Evolutionary conservation across 2,329 filamentous ascomycete genomes (phyloP).

Genomic region (Colletotrichum caudatum): DNA sequence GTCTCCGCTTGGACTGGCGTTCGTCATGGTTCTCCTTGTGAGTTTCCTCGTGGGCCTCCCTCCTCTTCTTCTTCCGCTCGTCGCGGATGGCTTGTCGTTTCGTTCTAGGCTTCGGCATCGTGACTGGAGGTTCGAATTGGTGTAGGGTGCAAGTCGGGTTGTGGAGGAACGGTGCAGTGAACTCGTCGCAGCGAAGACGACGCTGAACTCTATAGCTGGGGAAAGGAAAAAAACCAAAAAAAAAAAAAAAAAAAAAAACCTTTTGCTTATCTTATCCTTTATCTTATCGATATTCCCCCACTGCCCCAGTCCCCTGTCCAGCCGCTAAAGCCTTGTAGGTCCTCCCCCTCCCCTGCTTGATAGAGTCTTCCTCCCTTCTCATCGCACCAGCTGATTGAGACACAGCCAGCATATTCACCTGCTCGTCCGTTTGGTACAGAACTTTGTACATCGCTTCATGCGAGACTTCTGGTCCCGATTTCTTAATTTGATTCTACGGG

Average conservation of each 20-base stretch:
- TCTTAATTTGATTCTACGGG: neutral
- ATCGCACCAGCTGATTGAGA: neutral
- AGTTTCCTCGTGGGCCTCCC: constrained; percentile 45
- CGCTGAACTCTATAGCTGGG: neutral
- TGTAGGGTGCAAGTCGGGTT: constrained; percentile 14
- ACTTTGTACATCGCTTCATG: neutral
- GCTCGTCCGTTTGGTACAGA: neutral
- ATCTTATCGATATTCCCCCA: constrained; percentile 40
- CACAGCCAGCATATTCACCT: neutral
- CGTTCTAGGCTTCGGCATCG: constrained; percentile 59
- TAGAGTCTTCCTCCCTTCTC: neutral
- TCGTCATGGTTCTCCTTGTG: constrained; percentile 43
- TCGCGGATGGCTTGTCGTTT: constrained; percentile 56
- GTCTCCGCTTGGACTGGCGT: constrained; percentile 41
- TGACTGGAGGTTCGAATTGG: constrained; percentile 35
- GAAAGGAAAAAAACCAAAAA: constrained; percentile 10
- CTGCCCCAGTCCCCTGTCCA: neutral
- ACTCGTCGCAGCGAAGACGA: constrained; percentile 4
- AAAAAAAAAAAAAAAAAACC: constrained; percentile 32
- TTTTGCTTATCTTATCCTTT: constrained; percentile 44
- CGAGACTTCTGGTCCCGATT: neutral
- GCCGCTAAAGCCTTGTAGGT: neutral
- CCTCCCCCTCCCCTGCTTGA: neutral
- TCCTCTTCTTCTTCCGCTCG: constrained; percentile 56
- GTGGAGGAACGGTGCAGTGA: constrained; percentile 7